Evolutionary conservation across 2,329 filamentous ascomycete species (phyloP), one percentile per base, ranked within the genome.

Genomic region (Harringtonia aguacate): DNA sequence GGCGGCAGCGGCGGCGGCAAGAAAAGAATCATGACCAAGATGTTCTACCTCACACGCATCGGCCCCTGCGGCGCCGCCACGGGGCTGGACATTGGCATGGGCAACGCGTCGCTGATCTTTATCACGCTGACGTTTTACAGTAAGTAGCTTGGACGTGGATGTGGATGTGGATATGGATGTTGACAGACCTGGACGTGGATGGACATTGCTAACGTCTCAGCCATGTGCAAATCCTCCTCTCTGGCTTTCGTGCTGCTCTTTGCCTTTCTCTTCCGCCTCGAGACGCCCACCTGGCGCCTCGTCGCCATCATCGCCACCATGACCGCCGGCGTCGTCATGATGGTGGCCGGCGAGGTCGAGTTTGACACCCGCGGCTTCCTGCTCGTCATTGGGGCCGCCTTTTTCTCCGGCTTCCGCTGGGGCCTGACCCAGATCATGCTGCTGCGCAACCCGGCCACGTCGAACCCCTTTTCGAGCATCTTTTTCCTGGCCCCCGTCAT

Each of bases 201-300:
- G n/a, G n/a, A n/a, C n/a, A n/a, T n/a, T n/a, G n/a, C n/a, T n/a
- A 46, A 35, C 5, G 1, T 17, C 8, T 28, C 50, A 83, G 79
- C 92, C 47, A 97, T 98, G 92, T 97, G 92, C 67, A 98, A 98
- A 73, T 97, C 90, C 7, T 95, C 89, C 10, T 86, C 90, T 15
- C 76, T 98, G 20, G 89, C 86, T 36, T 98, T 97, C 59, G 92
- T 98, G 44, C 80, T 98, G 20, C 63, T 95, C 39, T 98, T 98
- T 60, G 92, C 92, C 50, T 95, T 98, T 58, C 61, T 94, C 39
- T 97, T 98, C 68, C 81, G 85, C 43, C 79, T 98, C 42, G 92
- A 98, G 64, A 77, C 77, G 12, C 87, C 86, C 0, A 95, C 90
- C 0, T 80, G 84, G 72, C 85, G 83, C 54, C 76, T 98, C 9